Evolutionary conservation across 176 grass and related monocot species (phyloP).

Genomic region (Coix lacrymajobi): DNA sequence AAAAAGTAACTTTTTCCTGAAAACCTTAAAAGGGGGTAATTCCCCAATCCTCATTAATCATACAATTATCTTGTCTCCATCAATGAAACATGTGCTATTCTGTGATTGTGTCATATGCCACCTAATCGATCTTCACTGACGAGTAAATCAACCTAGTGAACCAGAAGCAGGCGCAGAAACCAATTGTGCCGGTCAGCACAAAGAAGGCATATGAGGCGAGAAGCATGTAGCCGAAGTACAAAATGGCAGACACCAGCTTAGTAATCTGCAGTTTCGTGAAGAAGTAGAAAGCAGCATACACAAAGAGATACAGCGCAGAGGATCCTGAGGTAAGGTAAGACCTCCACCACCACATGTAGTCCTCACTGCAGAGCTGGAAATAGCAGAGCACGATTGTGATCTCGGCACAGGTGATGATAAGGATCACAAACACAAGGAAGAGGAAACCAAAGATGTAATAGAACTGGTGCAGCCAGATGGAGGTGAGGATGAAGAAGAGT

Average conservation of each 20-base stretch:
- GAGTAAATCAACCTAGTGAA: slow-evolving; percentile 71
- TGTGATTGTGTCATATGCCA: not conserved
- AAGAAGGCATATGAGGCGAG: slow-evolving; percentile 65
- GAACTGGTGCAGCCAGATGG: slow-evolving; percentile 71
- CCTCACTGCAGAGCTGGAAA: slow-evolving; percentile 71
- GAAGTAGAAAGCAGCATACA: slow-evolving; percentile 60
- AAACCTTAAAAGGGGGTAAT: slow-evolving; percentile 18
- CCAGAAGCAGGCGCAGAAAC: slow-evolving; percentile 70
- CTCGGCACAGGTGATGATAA: slow-evolving; percentile 56
- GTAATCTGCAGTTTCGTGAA: slow-evolving; percentile 66
- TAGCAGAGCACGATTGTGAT: slow-evolving; percentile 68
- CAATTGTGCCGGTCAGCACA: slow-evolving; percentile 54
- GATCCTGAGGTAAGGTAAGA: slow-evolving; percentile 68
- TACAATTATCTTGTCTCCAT: slow-evolving; percentile 28
- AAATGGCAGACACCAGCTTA: slow-evolving; percentile 59
- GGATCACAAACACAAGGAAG: slow-evolving; percentile 66
- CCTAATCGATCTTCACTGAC: slow-evolving; percentile 63
- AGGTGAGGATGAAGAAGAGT: slow-evolving; percentile 72
- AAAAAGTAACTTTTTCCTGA: slow-evolving; percentile 22
- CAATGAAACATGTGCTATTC: slow-evolving; percentile 20
- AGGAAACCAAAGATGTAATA: slow-evolving; percentile 77
- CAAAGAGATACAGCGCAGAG: slow-evolving; percentile 49
- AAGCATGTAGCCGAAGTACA: slow-evolving; percentile 71
- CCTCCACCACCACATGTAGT: slow-evolving; percentile 76
- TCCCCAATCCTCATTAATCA: slow-evolving; percentile 39